These are phyloP conservation scores for Discostella pseudostelligera DNA, from an alignment of 108 stramenopile species.

Conservation along the genomic window DNA sequence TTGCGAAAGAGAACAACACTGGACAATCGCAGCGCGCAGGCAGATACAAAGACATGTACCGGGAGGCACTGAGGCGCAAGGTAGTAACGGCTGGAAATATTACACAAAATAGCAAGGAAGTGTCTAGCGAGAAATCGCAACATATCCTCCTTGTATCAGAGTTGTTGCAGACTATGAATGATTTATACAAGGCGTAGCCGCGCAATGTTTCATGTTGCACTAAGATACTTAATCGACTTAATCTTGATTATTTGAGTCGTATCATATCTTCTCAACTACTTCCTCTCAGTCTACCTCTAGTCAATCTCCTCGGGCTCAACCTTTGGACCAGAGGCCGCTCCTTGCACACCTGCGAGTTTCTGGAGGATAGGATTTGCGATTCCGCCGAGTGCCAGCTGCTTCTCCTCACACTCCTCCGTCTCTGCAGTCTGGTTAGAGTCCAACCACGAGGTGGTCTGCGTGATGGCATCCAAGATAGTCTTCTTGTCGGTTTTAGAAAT, in stretches of 20 bases:
- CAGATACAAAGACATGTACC: slow-evolving; percentile 71
- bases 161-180: no score
- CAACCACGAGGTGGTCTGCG: slow-evolving; percentile 74
- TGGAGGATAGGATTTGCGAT: slow-evolving; percentile 74
- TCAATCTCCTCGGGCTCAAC: no score
- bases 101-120: no score
- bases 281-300: no score
- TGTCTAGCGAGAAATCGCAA: no score
- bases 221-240: no score
- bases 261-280: no score
- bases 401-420: slow-evolving; percentile 59
- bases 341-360: not conserved
- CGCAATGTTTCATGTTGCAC: no score
- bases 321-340: no score
- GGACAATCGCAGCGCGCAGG: not conserved
- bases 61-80: slow-evolving; percentile 56
- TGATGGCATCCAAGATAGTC: slow-evolving; percentile 56
- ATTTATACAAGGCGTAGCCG: no score
- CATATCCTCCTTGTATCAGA: no score
- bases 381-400: slow-evolving; percentile 74
- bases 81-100: not conserved
- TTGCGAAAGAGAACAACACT: slow-evolving; percentile 45
- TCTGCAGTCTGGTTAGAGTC: slow-evolving; percentile 60
- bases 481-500: slow-evolving; percentile 65
- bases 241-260: no score